Evolutionary conservation across 176 grass and related monocot genomes (phyloP), one percentile per base, ranked within the genome.

Genomic region (Alloteropsis semialata): DNA sequence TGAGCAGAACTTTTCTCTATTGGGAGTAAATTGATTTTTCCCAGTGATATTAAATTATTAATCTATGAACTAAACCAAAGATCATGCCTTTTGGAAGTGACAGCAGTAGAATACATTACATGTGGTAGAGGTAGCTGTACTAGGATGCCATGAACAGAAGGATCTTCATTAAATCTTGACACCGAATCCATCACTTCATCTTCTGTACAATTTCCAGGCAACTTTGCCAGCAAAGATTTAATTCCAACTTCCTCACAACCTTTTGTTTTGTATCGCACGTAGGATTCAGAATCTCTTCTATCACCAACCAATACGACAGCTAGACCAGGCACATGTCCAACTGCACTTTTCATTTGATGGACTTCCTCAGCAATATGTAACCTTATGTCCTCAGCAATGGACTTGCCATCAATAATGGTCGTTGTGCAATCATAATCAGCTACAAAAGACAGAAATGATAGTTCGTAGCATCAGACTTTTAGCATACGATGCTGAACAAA

Each of bases 211-310:
- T 91, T 91, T 43, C 82, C 87, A 77, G 91, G 91, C 27, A 98
- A 85, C 70, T 95, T 85, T 5, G 67, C 77, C 53, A 90, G 61
- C 66, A 88, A 82, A 78, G 96, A 98, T 76, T 82, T 98, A 39
- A 98, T 95, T 77, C 96, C 96, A 28, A 98, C 96, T 69, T 98
- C 87, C 74, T 88, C 85, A 58, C 93, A 98, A 39, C 87, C 93
- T 83, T 93, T 98, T 43, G 67, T 89, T 90, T 98, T 98, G 75
- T 87, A 74, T 77, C 91, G 84, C 9, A 95, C 93, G 60, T 98
- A 98, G 37, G 87, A 91, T 36, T 92, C 76, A 61, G 96, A 95
- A 37, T 98, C 96, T 71, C 77, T 98, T 83, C 92, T 98, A 74
- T 88, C 75, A 2, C 96, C 96, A 24, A 98, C 96, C 61, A 95